Base-by-base conservation (phyloP, 345 rosid species). In the Salix arbutifolia region DNA sequence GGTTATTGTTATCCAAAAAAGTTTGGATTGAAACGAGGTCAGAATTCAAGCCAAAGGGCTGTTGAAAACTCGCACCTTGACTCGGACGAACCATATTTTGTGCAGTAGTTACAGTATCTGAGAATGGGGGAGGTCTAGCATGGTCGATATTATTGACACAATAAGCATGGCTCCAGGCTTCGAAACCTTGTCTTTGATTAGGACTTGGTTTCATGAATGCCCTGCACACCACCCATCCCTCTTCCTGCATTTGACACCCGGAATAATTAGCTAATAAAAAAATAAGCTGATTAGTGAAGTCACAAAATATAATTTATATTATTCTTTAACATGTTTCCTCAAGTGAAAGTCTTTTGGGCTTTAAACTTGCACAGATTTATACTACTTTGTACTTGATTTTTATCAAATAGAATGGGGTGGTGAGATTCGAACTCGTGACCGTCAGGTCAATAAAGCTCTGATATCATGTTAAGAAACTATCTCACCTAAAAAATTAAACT, bases 211-310 rank as follows among this genome's bases (percentile, higher is more conserved):
- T 95, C 85, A 81, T 88, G 80, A 95, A 95, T 79, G 97, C 99
- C 75, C 96, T 74, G 83, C 99, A 95, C 2, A 95, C 99, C 46
- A 91, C 99, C 99, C 99, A 95, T 65, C 97, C 99, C 85, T 93
- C 97, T 79, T 95, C 99, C 97, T 95, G 91, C 71, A 85, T 66
- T 69, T 58, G 9, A 12, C 33, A 10, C 18, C 26, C 30, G 9
- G 18, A 25, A 52, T 17, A n/a, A 26, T 58, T 17, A 38, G 37
- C 19, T 50, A 21, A 17, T 14, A 0, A 33, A 0, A 4, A 33
- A 33, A 0, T 33, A 31, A 31, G 0, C 33, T 31, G 33, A 3
- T 31, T 0, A 0, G 33, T 31, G 33, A 31, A 0, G 0, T 2
- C 0, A 0, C 0, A 31, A 0, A 31, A 31, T 31, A 31, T 31